A percentile compares a stretch with the other conserved stretches of the same genome.
Conservation (phyloP, 2,329 filamentous ascomycete genomes). For the Trichoderma cornu-damae region DNA sequence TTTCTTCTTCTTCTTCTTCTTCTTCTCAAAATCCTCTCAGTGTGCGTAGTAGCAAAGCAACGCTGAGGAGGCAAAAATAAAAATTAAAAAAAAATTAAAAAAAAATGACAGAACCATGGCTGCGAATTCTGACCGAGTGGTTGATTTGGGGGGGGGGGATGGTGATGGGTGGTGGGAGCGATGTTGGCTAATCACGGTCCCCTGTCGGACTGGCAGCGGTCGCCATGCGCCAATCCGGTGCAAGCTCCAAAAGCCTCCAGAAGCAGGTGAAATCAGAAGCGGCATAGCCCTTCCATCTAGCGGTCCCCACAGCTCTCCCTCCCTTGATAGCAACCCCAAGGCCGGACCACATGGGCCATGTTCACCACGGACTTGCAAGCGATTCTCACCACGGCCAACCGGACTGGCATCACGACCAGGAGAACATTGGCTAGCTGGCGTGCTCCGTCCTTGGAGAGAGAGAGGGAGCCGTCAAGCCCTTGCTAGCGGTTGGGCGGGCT, state of each 20-base stretch:
- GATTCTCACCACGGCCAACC: neutral
- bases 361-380: neutral
- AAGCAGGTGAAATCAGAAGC: constrained; percentile 17
- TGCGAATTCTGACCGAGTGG: neutral
- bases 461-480: neutral
- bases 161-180: neutral
- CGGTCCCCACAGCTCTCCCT: constrained; percentile 1
- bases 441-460: constrained; percentile 1
- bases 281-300: constrained; percentile 8
- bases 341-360: constrained; percentile 17
- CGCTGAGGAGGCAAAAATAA: constrained; percentile 4
- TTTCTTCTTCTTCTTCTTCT: neutral
- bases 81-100: neutral
- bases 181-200: constrained; percentile 7
- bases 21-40: too few species aligned
- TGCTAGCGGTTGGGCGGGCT: neutral
- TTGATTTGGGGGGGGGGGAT: neutral
- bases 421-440: neutral
- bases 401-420: constrained; percentile 10
- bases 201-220: constrained; percentile 1
- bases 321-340: constrained; percentile 7
- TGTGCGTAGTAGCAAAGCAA: too few species aligned
- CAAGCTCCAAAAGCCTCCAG: constrained; percentile 5
- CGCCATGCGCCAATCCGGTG: constrained; percentile 14
- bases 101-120: neutral